These are phyloP conservation scores for Leccinum imitatum DNA, from an alignment of 768 basidiomycete genomes.

Conservation along the genomic window DNA sequence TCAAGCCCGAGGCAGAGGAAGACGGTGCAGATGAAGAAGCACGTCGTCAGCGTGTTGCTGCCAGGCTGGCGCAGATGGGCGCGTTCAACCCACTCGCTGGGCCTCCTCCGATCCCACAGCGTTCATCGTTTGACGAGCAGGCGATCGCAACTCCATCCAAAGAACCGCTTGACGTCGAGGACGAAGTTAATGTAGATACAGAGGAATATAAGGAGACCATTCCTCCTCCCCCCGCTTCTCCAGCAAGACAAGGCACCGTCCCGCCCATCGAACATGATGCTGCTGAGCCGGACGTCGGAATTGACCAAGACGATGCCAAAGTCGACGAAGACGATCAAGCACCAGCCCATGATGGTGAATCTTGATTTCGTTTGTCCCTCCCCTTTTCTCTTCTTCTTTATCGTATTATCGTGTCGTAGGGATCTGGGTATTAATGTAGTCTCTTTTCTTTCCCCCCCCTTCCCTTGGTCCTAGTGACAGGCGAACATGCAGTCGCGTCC, in stretches of 20 bases:
- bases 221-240: slow-evolving; percentile 21
- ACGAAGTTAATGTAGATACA: slow-evolving; percentile 25
- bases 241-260: slow-evolving; percentile 22
- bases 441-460: slow-evolving; percentile 1
- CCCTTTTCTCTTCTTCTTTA: slow-evolving; percentile 15
- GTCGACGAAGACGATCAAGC: slow-evolving; percentile 16
- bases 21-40: slow-evolving; percentile 55
- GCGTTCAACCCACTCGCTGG: slow-evolving; percentile 55
- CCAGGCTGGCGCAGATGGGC: slow-evolving; percentile 60
- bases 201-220: slow-evolving; percentile 26
- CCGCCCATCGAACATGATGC: slow-evolving; percentile 1
- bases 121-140: slow-evolving; percentile 15
- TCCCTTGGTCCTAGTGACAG: slow-evolving; percentile 20
- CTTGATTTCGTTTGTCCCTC: slow-evolving; percentile 29
- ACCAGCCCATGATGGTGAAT: slow-evolving; percentile 41
- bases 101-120: slow-evolving; percentile 28
- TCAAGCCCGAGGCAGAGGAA: slow-evolving; percentile 39
- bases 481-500: slow-evolving; percentile 17
- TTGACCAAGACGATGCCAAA: slow-evolving; percentile 17
- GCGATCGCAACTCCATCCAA: not conserved
- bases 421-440: slow-evolving; percentile 33
- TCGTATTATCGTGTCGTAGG: slow-evolving; percentile 25
- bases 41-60: slow-evolving; percentile 58
- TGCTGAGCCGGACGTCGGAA: slow-evolving; percentile 16
- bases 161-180: slow-evolving; percentile 19